phyloP scores from a whole-genome alignment of 139 green algal species.

The Chlorella sorokiniana region DNA sequence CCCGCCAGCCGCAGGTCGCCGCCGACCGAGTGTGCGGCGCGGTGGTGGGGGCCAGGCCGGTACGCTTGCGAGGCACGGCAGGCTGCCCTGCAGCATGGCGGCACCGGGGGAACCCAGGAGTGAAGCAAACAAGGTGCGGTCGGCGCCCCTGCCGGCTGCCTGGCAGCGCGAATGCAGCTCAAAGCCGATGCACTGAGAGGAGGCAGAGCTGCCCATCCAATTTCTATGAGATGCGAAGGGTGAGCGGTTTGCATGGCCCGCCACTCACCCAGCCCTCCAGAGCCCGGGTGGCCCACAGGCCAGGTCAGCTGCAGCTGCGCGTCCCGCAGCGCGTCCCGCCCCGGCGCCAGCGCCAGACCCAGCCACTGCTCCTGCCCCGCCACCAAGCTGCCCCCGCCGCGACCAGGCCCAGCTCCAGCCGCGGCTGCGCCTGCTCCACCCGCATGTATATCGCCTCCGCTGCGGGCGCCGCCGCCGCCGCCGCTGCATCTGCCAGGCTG shows the following conservation, averaged over 20 bases:
- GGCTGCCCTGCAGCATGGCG: not conserved
- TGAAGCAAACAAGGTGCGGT: too few relatives aligned
- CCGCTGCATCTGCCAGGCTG: not conserved
- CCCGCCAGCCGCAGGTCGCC: not conserved
- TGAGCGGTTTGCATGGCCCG: too few relatives aligned
- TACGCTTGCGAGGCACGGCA: not conserved
- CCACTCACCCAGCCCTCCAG: not conserved
- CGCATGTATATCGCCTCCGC: slow-evolving; percentile 44
- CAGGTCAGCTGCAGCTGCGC: slow-evolving; percentile 28
- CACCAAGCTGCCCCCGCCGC: slow-evolving; percentile 38
- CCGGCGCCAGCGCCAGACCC: slow-evolving; percentile 46
- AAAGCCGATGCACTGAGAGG: too few relatives aligned
- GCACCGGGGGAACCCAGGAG: too few relatives aligned
- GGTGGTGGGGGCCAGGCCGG: not conserved
- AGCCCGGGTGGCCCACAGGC: not conserved
- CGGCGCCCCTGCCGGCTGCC: too few relatives aligned
- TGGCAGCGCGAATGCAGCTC: too few relatives aligned
- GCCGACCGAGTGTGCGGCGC: not conserved
- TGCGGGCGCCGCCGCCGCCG: not conserved
- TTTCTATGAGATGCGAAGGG: too few relatives aligned
- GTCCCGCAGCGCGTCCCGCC: slow-evolving; percentile 39
- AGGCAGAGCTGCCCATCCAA: too few relatives aligned
- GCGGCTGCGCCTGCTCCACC: slow-evolving; percentile 33
- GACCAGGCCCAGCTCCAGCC: slow-evolving; percentile 29
- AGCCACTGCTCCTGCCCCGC: slow-evolving; percentile 60